Evolutionary conservation across 2,329 filamentous ascomycete genomes (phyloP).

Genomic region (Sarocladium brachiariae): DNA sequence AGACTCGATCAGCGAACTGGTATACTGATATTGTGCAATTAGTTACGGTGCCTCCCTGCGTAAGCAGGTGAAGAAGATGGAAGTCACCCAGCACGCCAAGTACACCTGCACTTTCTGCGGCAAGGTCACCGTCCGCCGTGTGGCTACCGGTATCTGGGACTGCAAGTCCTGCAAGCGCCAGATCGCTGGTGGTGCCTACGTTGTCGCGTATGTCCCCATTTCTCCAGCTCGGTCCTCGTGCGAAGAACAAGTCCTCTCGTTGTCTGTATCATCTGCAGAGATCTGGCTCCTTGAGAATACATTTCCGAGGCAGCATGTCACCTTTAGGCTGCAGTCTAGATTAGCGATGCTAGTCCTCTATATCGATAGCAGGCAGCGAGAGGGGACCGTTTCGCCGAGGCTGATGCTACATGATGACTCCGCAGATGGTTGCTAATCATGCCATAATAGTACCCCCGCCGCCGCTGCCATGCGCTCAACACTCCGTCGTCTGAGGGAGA

Average conservation of each 20-base stretch:
- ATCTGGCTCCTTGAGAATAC: too few relatives aligned
- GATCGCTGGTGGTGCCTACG: slow-evolving; percentile 70
- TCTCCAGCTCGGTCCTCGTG: neutral
- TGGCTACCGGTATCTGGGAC: slow-evolving; percentile 92
- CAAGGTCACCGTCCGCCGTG: slow-evolving; percentile 88
- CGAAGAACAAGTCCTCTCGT: too few relatives aligned
- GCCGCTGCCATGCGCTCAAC: slow-evolving; percentile 93
- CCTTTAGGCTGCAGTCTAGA: too few relatives aligned
- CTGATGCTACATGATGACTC: too few relatives aligned
- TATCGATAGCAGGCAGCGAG: too few relatives aligned
- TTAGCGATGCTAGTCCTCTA: too few relatives aligned
- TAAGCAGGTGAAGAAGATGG: slow-evolving; percentile 98
- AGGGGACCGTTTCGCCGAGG: too few relatives aligned
- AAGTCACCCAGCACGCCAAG: slow-evolving; percentile 96
- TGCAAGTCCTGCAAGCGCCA: slow-evolving; percentile 95
- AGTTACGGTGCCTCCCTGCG: slow-evolving; percentile 99
- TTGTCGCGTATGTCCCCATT: slow-evolving; percentile 73
- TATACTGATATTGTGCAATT: slow-evolving; percentile 21
- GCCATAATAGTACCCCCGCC: slow-evolving; percentile 66
- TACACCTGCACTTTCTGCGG: slow-evolving; percentile 99
- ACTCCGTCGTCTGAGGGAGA: slow-evolving; percentile 94
- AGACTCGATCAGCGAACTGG: neutral
- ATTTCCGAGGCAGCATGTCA: too few relatives aligned
- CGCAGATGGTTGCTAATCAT: slow-evolving; percentile 22
- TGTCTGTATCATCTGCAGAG: too few relatives aligned